Conservation (phyloP, 1,284 basidiomycete species). For the Schizophyllum commune region DNA sequence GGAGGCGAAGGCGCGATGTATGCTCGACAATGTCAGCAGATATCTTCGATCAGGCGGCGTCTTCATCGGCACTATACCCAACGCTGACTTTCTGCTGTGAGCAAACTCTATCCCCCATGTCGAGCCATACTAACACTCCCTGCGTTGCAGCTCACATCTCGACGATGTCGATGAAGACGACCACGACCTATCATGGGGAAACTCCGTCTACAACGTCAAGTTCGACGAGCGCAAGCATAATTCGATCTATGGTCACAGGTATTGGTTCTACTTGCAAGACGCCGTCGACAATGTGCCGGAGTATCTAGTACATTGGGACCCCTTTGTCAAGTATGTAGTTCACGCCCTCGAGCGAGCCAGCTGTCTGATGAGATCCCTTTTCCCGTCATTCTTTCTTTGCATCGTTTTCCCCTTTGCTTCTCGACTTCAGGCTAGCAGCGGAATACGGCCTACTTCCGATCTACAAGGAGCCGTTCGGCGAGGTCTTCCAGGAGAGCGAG, state of each 20-base stretch:
- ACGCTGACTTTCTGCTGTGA: constrained; percentile 72
- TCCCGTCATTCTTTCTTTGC: background rate
- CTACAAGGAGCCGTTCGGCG: constrained; percentile 87
- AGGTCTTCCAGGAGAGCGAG: constrained; percentile 72
- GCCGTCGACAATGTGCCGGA: constrained; percentile 97
- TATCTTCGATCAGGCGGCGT: constrained; percentile 79
- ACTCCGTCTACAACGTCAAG: constrained; percentile 81
- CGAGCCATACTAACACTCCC: constrained; percentile 2
- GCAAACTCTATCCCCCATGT: background rate
- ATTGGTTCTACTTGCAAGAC: constrained; percentile 90
- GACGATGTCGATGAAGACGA: constrained; percentile 53
- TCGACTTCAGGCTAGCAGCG: constrained; percentile 58
- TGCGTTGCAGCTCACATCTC: constrained; percentile 48
- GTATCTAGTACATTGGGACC: constrained; percentile 92
- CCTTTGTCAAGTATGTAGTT: constrained; percentile 71
- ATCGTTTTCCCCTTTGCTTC: constrained; percentile 1
- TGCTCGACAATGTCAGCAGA: constrained; percentile 87
- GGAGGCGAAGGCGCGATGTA: constrained; percentile 76
- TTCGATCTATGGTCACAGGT: constrained; percentile 82
- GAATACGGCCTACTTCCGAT: constrained; percentile 73
- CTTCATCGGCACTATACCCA: constrained; percentile 94
- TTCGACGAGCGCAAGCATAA: constrained; percentile 67
- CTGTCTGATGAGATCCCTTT: background rate
- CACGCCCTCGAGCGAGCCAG: constrained; percentile 3
- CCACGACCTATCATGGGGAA: constrained; percentile 78